A percentile compares a stretch with the other conserved stretches of the same genome.
Evolutionary conservation across 75 land plant genomes (phyloP).

Genomic region (Sequoiadendron giganteum): DNA sequence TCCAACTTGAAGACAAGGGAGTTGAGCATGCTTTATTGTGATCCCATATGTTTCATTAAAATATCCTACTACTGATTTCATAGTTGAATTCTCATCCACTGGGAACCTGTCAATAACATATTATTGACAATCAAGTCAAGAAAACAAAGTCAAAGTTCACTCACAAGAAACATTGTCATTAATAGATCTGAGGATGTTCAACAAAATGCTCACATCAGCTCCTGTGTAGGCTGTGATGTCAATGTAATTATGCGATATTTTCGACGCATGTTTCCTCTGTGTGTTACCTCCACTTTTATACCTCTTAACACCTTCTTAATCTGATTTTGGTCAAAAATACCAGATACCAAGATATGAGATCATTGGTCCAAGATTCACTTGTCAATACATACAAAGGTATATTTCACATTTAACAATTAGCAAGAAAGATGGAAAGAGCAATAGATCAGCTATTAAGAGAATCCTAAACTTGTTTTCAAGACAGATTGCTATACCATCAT

Average conservation of each 20-base stretch:
- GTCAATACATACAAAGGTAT: background rate
- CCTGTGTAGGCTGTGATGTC: slow-evolving; percentile 82
- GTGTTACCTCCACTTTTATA: slow-evolving; percentile 91
- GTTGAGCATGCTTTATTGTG: slow-evolving; percentile 58
- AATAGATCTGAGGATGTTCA: background rate
- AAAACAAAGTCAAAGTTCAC: slow-evolving; percentile 2
- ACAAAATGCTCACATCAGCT: slow-evolving; percentile 59
- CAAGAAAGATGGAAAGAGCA: background rate
- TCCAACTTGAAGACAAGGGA: slow-evolving; percentile 94
- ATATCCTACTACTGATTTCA: slow-evolving; percentile 95
- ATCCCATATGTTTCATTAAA: slow-evolving; percentile 92
- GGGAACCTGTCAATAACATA: slow-evolving; percentile 60
- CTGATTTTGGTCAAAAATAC: slow-evolving; percentile 26
- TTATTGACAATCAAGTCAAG: background rate
- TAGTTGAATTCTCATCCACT: slow-evolving; percentile 85
- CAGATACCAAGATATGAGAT: background rate
- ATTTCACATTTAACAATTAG: background rate
- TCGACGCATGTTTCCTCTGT: slow-evolving; percentile 88
- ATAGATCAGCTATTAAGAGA: background rate
- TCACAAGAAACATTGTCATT: background rate
- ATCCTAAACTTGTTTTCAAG: background rate
- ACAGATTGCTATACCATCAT: too few relatives aligned
- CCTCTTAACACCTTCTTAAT: slow-evolving; percentile 88
- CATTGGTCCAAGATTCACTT: background rate
- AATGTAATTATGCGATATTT: slow-evolving; percentile 89